Evolutionary conservation across 495 filamentous ascomycete genomes (phyloP), one percentile per base, ranked within the genome.

Genomic region (Tricharina praecox): DNA sequence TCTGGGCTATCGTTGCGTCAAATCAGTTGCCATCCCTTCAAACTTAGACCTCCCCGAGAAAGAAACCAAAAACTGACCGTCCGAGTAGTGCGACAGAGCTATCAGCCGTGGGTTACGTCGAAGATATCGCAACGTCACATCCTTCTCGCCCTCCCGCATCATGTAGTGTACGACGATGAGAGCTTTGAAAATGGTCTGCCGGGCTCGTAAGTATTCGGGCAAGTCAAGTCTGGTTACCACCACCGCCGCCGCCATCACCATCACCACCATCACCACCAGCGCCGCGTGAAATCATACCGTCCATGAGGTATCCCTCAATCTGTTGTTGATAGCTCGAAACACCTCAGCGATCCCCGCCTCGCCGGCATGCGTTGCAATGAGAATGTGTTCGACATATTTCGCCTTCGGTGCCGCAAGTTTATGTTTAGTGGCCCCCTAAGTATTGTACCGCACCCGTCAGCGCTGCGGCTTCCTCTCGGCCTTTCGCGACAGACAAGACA

Each of bases 321-420:
- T 73, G 59, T 82, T 76, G 57, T 92, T 85, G 20, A 99, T 66
- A 23, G 86, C 82, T 36, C 92, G 76, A 59, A 99, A 96, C 37
- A 99, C 82, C 64, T 99, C 90, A 35, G 80, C 92, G 39, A 99
- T 85, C 48, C 92, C 90, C 13, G 85, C 82, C 62, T 99, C 90
- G 51, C 90, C 90, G 3, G 85, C 76, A 64, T 95, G 85, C 25
- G 90, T 99, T 50, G 90, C 92, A 55, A 93, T 73, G 16, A 99
- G 73, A 61, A 99, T 94, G 59, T 94, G 85, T 63, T 99, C 92
- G 67, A 99, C 87, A 68, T 99, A 97, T 69, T 99, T 99, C 40
- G 92, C 88, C 69, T 99, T 99, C 19, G 90, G 90, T 50, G 90
- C 81, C 44, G 92, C 90, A 65, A 86, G 81, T 82, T 96, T 96